Evolutionary conservation across 2,329 filamentous ascomycete genomes (phyloP).

Genomic region (Teratosphaeriaceae sp.): DNA sequence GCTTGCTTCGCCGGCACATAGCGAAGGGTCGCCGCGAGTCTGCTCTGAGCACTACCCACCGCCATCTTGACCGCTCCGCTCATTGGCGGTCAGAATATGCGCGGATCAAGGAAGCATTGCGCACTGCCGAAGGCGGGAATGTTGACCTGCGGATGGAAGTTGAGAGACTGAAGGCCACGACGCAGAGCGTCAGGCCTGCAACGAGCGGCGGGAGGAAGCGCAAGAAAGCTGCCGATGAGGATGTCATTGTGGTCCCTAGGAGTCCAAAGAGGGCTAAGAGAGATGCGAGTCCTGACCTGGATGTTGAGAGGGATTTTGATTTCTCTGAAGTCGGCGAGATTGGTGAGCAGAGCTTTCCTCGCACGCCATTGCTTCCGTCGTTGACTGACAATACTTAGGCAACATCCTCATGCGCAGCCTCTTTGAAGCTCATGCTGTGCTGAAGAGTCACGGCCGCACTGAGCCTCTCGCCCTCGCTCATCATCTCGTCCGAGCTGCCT

Average conservation of each 20-base stretch:
- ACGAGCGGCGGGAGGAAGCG: constrained; percentile 19
- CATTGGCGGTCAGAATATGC: constrained; percentile 32
- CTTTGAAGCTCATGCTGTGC: constrained; percentile 20
- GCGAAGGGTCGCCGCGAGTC: constrained; percentile 18
- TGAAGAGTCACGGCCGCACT: constrained; percentile 13
- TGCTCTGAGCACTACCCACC: constrained; percentile 20
- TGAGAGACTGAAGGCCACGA: constrained; percentile 16
- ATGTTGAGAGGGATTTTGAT: constrained; percentile 10
- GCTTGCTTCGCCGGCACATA: constrained; percentile 30
- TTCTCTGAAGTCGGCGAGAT: constrained; percentile 17
- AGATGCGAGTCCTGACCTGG: constrained; percentile 10
- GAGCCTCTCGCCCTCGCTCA: constrained; percentile 19
- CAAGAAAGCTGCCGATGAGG: constrained; percentile 20
- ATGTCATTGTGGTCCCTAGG: constrained; percentile 19
- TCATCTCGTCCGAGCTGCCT: constrained; percentile 20
- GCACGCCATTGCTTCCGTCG: too few relatives aligned
- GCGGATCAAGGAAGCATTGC: constrained; percentile 13
- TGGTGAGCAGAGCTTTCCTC: constrained; percentile 9
- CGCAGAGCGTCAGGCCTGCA: constrained; percentile 9
- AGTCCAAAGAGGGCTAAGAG: constrained; percentile 19
- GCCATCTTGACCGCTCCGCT: constrained; percentile 34
- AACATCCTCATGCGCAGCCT: constrained; percentile 22
- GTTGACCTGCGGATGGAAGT: constrained; percentile 19
- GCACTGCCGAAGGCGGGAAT: constrained; percentile 14
- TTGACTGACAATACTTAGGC: constrained; percentile 10